Percentiles rank a stretch among this genome's conserved stretches.
Evolutionary conservation across 176 grass and related monocot species (phyloP).

Genomic region (Metroxylon sagu): DNA sequence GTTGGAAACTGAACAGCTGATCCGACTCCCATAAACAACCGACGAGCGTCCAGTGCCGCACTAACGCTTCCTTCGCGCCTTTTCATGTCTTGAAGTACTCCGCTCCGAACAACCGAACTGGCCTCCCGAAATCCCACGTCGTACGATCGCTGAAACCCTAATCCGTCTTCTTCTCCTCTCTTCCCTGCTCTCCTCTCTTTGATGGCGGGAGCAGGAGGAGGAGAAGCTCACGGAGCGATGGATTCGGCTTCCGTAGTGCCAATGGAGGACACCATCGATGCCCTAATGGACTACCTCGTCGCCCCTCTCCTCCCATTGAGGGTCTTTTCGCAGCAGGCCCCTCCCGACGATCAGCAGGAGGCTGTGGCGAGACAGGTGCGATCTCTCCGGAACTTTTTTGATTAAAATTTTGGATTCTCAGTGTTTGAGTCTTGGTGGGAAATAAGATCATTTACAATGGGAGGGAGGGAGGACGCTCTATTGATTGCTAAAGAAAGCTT

Average conservation of each 20-base stretch:
- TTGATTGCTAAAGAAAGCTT: too few relatives aligned
- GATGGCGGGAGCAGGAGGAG: neutral
- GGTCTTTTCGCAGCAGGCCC: neutral
- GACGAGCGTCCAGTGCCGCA: too few relatives aligned
- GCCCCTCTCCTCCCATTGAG: constrained; percentile 23
- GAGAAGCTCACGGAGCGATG: neutral
- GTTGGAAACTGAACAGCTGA: too few relatives aligned
- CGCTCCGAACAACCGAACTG: too few relatives aligned
- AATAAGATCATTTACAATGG: too few relatives aligned
- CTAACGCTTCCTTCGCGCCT: too few relatives aligned
- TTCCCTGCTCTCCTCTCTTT: neutral
- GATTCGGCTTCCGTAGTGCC: constrained; percentile 1
- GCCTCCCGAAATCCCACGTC: too few relatives aligned
- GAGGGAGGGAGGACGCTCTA: too few relatives aligned
- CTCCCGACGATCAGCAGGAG: constrained; percentile 19
- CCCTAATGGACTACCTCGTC: constrained; percentile 54
- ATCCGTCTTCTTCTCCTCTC: neutral
- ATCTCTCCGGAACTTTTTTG: neutral
- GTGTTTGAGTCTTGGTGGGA: neutral
- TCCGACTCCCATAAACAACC: too few relatives aligned
- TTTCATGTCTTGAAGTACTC: too few relatives aligned
- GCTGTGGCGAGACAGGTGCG: constrained; percentile 43
- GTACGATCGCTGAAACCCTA: too few relatives aligned
- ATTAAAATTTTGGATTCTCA: neutral
- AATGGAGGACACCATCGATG: constrained; percentile 54